Evolutionary conservation across 2,329 filamentous ascomycete species (phyloP).

Genomic region (Botrytis porri): DNA sequence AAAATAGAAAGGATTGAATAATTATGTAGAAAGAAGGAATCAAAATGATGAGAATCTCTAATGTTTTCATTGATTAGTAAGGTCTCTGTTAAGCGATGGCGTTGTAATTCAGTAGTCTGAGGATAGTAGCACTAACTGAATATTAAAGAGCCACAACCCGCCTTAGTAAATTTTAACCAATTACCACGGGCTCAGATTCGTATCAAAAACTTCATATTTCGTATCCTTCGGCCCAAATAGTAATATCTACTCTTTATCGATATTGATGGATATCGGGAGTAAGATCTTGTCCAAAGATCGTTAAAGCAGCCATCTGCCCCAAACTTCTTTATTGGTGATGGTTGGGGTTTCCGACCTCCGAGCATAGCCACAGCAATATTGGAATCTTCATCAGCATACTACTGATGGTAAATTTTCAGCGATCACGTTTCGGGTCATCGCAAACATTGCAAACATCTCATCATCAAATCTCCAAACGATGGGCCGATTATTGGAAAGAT

Average conservation of each 20-base stretch:
- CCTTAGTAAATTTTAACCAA: not conserved
- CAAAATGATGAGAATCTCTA: too few species aligned
- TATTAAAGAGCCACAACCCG: not conserved
- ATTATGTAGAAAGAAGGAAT: too few species aligned
- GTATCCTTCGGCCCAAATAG: not conserved
- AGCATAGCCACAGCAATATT: not conserved
- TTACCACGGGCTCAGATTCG: not conserved
- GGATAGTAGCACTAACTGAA: not conserved
- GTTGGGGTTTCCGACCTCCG: not conserved
- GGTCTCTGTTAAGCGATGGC: too few species aligned
- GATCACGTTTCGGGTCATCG: too few species aligned
- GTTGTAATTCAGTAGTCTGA: too few species aligned
- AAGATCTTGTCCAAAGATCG: not conserved
- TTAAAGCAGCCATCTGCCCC: not conserved
- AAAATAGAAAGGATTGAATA: too few species aligned
- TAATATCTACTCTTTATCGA: not conserved
- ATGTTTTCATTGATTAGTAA: too few species aligned
- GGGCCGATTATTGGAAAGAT: not conserved
- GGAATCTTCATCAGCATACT: not conserved
- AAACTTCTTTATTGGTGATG: not conserved
- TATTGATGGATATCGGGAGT: not conserved
- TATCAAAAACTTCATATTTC: accelerated
- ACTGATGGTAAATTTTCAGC: not conserved
- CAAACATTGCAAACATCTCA: not conserved
- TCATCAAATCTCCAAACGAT: not conserved